Conservation (phyloP, 495 filamentous ascomycete species). For the Hypoxylon crocopeplum region DNA sequence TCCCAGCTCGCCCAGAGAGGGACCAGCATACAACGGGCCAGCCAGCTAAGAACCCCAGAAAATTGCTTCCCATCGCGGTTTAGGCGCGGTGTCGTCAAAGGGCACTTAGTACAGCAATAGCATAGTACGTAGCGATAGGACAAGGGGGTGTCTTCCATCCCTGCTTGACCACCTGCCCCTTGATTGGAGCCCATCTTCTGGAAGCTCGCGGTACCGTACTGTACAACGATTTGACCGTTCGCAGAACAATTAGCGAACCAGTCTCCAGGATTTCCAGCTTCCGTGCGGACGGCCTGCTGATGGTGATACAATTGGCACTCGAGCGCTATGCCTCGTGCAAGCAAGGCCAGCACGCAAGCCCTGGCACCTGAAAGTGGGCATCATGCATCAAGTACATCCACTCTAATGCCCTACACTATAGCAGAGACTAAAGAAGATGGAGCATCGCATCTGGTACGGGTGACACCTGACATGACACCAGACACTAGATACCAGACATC, state of each 20-base stretch:
- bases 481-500: background rate
- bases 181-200: constrained; percentile 41
- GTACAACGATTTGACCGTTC: constrained; percentile 25
- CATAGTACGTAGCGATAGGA: constrained; percentile 16
- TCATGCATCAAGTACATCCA: constrained; percentile 19
- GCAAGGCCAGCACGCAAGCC: constrained; percentile 13
- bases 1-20: constrained; percentile 21
- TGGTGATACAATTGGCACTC: constrained; percentile 16
- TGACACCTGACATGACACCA: constrained; percentile 3
- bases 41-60: constrained; percentile 37
- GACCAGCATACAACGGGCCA: constrained; percentile 15
- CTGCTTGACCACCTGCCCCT: constrained; percentile 9
- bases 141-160: constrained; percentile 22
- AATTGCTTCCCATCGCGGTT: constrained; percentile 41
- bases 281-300: constrained; percentile 11
- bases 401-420: constrained; percentile 3
- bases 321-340: constrained; percentile 8
- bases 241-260: background rate
- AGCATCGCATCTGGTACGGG: constrained; percentile 9
- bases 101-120: constrained; percentile 17
- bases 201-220: constrained; percentile 36
- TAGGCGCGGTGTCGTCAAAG: constrained; percentile 32
- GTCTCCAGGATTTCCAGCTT: constrained; percentile 2
- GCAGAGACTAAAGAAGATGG: constrained; percentile 12
- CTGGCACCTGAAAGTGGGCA: constrained; percentile 2